A percentile compares a stretch with the other conserved stretches of the same genome.
Conservation (phyloP, 371 early-diverging fungal species). For the Lichtheimia hyalospora region DNA sequence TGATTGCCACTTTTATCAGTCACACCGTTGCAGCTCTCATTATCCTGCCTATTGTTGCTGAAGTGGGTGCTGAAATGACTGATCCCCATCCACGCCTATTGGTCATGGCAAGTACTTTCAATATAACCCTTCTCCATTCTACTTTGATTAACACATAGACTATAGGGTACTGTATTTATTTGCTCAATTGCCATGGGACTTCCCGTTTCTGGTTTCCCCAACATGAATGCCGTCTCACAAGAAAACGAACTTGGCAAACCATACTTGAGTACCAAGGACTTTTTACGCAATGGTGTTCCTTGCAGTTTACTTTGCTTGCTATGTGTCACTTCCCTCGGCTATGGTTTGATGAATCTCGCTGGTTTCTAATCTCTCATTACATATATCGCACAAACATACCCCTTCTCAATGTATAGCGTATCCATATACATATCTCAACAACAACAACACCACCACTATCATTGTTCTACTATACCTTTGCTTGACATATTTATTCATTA, state of each 20-base stretch:
- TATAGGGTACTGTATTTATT: slow-evolving; percentile 65
- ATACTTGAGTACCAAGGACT: slow-evolving; percentile 70
- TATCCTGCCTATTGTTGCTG: slow-evolving; percentile 77
- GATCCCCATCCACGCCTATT: slow-evolving; percentile 86
- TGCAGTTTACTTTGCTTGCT: slow-evolving; percentile 58
- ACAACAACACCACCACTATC: no score
- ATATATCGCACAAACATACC: no score
- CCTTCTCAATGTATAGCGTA: no score
- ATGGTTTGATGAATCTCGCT: slow-evolving; percentile 52
- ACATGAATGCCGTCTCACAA: slow-evolving; percentile 82
- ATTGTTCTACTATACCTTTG: no score
- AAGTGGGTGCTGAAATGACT: slow-evolving; percentile 69
- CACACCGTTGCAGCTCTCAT: slow-evolving; percentile 93
- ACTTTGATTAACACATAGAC: neutral
- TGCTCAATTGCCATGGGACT: slow-evolving; percentile 86
- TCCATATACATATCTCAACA: no score
- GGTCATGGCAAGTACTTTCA: slow-evolving; percentile 65
- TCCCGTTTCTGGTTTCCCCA: slow-evolving; percentile 81
- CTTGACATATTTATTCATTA: no score
- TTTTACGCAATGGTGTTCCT: slow-evolving; percentile 68
- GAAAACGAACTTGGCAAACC: slow-evolving; percentile 77
- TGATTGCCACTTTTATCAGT: slow-evolving; percentile 89
- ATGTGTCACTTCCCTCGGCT: slow-evolving; percentile 60
- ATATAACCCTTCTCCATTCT: neutral
- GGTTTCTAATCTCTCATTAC: slow-evolving; percentile 31